Conservation (phyloP, 75 land plant species). For the Larix kaempferi region DNA sequence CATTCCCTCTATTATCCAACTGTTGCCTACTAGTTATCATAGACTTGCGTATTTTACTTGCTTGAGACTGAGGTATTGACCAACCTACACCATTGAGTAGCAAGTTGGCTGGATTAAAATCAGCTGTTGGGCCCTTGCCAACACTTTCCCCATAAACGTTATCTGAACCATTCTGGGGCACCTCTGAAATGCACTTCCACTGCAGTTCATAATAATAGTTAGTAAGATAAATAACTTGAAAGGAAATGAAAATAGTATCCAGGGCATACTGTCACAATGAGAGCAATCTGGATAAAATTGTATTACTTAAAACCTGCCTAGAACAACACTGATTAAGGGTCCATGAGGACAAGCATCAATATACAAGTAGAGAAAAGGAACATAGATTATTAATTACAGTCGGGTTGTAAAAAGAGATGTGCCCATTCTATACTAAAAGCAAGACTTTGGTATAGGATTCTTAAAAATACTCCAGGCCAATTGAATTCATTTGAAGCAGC, state of each 20-base stretch:
- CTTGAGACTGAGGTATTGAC: conserved; percentile 84
- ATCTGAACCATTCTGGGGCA: conserved; percentile 26
- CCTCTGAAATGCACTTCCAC: conserved; percentile 67
- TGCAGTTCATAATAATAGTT: conserved; percentile 19
- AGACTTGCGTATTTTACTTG: conserved; percentile 36
- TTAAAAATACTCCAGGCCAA: not conserved
- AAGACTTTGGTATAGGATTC: not conserved
- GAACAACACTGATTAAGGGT: not conserved
- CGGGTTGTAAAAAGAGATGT: not conserved
- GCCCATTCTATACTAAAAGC: not conserved
- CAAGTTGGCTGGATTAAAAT: conserved; percentile 68
- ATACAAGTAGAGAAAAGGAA: not conserved
- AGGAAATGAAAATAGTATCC: not conserved
- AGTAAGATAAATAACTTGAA: not conserved
- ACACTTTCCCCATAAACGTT: conserved; percentile 21
- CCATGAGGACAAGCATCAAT: not conserved
- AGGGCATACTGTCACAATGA: conserved; percentile 3
- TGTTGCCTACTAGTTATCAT: conserved; percentile 17
- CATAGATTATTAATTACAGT: not conserved
- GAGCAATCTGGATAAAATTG: not conserved
- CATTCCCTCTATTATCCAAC: conserved; percentile 19
- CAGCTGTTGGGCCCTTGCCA: conserved; percentile 19
- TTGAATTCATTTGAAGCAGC: not conserved
- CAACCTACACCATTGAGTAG: conserved; percentile 88
- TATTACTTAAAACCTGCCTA: not conserved